phyloP scores from a whole-genome alignment of 2,329 filamentous ascomycete species.

The Eutypa lata region DNA sequence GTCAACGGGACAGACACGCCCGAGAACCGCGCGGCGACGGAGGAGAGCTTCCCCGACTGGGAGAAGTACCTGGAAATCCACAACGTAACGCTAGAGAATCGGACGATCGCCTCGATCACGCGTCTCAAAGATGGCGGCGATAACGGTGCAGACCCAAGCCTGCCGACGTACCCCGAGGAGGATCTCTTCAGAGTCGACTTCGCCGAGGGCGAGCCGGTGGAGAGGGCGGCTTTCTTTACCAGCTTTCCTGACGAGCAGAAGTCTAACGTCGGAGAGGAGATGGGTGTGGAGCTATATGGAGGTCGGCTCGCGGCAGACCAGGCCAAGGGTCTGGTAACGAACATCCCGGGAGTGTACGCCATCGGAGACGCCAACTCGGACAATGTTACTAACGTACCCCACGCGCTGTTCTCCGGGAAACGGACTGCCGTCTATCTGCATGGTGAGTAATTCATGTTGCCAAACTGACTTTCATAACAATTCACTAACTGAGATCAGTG shows the following conservation, averaged over 20 bases:
- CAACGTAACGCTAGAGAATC: conserved; percentile 54
- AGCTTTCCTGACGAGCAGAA: conserved; percentile 46
- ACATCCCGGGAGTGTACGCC: conserved; percentile 52
- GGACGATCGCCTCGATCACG: conserved; percentile 46
- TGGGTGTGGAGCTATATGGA: conserved; percentile 44
- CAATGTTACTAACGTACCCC: conserved; percentile 58
- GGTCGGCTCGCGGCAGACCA: conserved; percentile 41
- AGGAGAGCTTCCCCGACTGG: conserved; percentile 43
- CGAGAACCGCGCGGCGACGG: conserved; percentile 35
- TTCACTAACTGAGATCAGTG: conserved; percentile 23
- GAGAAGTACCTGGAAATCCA: conserved; percentile 45
- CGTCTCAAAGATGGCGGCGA: conserved; percentile 40
- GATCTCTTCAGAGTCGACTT: conserved; percentile 57
- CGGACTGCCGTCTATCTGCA: conserved; percentile 54
- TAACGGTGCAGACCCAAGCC: conserved; percentile 34
- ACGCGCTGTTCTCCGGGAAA: conserved; percentile 60
- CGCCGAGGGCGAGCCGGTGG: conserved; percentile 37
- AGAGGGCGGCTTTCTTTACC: conserved; percentile 50
- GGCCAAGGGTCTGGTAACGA: conserved; percentile 46
- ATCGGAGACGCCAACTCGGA: conserved; percentile 60
- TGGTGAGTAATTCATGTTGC: conserved; percentile 36
- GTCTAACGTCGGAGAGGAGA: conserved; percentile 42
- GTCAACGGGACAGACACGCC: conserved; percentile 57
- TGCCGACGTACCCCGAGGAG: conserved; percentile 44
- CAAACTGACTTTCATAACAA: neutral